Base-by-base conservation (phyloP, 352 stramenopile species). In the Globisporangium viniferum region DNA sequence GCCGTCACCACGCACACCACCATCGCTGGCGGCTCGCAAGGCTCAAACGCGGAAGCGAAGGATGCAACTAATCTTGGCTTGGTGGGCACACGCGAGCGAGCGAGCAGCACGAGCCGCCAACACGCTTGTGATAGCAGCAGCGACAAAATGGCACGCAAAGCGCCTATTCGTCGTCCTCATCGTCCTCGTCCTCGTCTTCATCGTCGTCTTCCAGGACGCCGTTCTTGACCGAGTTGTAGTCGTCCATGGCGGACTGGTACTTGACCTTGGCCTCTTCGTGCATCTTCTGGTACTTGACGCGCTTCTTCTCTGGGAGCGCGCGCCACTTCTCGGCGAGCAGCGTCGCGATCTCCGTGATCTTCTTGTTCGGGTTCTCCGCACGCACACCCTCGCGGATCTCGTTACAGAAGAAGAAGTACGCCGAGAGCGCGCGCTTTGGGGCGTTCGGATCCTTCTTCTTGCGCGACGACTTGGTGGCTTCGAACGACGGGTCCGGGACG, bases 371-470 rank as follows among this genome's bases (percentile, higher is more conserved):
- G 82, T 98, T 98, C 72, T 97, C 91, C 14, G 92, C 79, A 54
- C 94, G 93, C 72, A 97, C 94, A 36, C 84, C 73, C 55, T 92
- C 81, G 69, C 93, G 88, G 73, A 97, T 97, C 54, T 96, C 92
- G 71, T 98, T 98, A 70, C 94, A 97, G 73, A 98, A 99, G 71
- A 98, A 94, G 44, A 99, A 92, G 77, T 98, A 98, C 1, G 96
- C 91, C 24, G 91, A 98, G 73, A 97, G 87, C 72, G 95, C 91
- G 64, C 93, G 89, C 88, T 99, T 99, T 31, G 96, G 96, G 6
- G 94, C 94, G 69, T 92, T 91, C 18, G 93, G 93, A 78, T 98
- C 96, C 71, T 98, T 98, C 70, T 91, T 96, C 79, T 93, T 94
- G 68, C 86, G 85, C 33, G 79, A 71, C 54, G 76, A 72, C 74